Conservation (phyloP, 2,329 filamentous ascomycete genomes). For the Immersiporthe knoxdaviesiana region DNA sequence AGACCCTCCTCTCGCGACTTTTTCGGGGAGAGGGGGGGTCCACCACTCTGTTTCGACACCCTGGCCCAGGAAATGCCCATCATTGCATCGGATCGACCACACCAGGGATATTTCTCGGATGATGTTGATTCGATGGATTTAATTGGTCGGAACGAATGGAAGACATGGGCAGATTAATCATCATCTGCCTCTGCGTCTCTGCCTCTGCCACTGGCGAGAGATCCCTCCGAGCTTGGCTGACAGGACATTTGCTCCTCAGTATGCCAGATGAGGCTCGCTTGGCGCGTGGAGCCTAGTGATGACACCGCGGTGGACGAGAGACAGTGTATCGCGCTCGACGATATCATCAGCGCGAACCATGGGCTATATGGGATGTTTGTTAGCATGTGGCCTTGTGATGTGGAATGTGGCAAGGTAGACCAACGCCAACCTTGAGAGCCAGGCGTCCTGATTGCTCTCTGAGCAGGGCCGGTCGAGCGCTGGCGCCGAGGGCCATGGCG, state of each 20-base stretch:
- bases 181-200: neutral
- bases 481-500: constrained; percentile 19
- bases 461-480: constrained; percentile 16
- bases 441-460: constrained; percentile 22
- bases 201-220: too few species aligned
- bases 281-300: constrained; percentile 14
- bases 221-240: neutral
- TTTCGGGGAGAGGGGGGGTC: neutral
- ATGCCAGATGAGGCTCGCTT: constrained; percentile 7
- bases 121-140: neutral
- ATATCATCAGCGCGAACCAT: constrained; percentile 25
- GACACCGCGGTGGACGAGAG: constrained; percentile 15
- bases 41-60: constrained; percentile 15
- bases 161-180: neutral
- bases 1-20: neutral
- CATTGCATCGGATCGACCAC: neutral
- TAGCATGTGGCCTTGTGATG: neutral
- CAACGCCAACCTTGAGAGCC: constrained; percentile 23
- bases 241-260: neutral
- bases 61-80: neutral
- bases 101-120: neutral
- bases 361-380: constrained; percentile 17
- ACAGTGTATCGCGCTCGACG: constrained; percentile 22
- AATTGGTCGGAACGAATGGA: neutral
- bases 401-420: neutral